phyloP scores from a whole-genome alignment of 2,329 filamentous ascomycete species.

The Aureobasidium sp. region DNA sequence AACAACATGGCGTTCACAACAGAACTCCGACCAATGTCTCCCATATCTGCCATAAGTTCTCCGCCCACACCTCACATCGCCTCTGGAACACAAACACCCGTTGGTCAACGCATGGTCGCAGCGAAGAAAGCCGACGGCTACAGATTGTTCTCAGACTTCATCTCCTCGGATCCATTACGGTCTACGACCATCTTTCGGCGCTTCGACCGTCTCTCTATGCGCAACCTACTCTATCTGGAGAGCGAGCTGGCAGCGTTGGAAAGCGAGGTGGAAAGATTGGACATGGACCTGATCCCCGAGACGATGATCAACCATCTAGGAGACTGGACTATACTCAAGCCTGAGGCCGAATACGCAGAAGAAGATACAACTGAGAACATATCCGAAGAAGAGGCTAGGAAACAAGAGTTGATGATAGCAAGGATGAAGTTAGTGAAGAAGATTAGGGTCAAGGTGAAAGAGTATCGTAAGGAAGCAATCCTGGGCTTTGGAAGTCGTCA shows the following conservation, averaged over 20 bases:
- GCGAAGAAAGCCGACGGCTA: neutral
- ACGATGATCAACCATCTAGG: neutral
- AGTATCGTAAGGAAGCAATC: neutral
- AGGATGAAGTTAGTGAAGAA: neutral
- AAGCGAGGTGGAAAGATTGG: slow-evolving; percentile 1
- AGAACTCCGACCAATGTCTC: slow-evolving; percentile 5
- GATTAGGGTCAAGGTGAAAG: slow-evolving; percentile 8
- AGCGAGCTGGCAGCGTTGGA: slow-evolving; percentile 11
- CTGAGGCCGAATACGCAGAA: slow-evolving; percentile 1
- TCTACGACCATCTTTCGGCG: slow-evolving; percentile 7
- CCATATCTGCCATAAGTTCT: neutral
- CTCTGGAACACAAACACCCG: neutral
- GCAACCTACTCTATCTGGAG: slow-evolving; percentile 12
- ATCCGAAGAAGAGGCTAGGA: neutral
- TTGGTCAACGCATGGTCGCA: neutral
- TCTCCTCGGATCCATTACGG: neutral
- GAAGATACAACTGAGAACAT: neutral
- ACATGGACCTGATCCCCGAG: neutral
- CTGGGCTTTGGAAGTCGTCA: no score
- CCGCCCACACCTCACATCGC: neutral
- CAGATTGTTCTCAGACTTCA: slow-evolving; percentile 1
- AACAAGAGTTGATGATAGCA: slow-evolving; percentile 8
- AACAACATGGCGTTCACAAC: neutral
- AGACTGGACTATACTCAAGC: neutral
- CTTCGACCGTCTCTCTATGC: slow-evolving; percentile 3